Base-by-base conservation (phyloP, 495 filamentous ascomycete species). In the Filosporella fistucella region DNA sequence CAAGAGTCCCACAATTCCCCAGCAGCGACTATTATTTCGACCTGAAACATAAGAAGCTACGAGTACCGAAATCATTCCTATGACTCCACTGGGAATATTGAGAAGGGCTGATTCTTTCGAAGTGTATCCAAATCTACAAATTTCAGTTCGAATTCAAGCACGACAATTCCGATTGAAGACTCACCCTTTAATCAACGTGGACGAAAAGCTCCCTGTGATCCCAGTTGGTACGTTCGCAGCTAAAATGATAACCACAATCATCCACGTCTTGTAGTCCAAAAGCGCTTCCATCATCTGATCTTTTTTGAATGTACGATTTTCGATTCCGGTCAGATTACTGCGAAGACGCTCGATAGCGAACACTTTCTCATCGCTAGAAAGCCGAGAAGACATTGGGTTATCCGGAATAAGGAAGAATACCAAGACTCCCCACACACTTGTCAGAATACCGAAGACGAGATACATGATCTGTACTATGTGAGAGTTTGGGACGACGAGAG, bases 261-360 rank as follows among this genome's bases (percentile, higher is more conserved):
- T 68, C 40, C 84, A 42, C 76, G 68, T 32, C 76, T 69, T 13
- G 48, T 71, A 85, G 55, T 88, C 84, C 0, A 82, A 25, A 3
- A 83, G 59, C 0, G 78, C 72, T 50, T 84, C 80, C 32, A 71
- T 74, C 30, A 78, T 69, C 47, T 87, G 83, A 24, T 81, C 75
- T 52, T 68, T 59, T 39, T 85, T 84, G 57, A 84, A 85, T 29
- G 79, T 75, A 61, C 84, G 85, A 53, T 85, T 87, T 21, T 79
- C 80, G 26, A 86, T 77, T 13, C 83, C 83, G 54, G 83, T 81
- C 54, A 84, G 74, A 40, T 87, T 86, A 33, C 70, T 61, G 3
- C 77, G 68, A n/a, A 87, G 75, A 23, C 82, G 70, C 35, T 78
- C 80, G 37, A 87, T 62, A 2, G 79, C 78, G 42, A 82, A 69